Evolutionary conservation across 169 alveolate species (phyloP), one percentile per base, ranked within the genome.

Genomic region (Plasmodium adleri): DNA sequence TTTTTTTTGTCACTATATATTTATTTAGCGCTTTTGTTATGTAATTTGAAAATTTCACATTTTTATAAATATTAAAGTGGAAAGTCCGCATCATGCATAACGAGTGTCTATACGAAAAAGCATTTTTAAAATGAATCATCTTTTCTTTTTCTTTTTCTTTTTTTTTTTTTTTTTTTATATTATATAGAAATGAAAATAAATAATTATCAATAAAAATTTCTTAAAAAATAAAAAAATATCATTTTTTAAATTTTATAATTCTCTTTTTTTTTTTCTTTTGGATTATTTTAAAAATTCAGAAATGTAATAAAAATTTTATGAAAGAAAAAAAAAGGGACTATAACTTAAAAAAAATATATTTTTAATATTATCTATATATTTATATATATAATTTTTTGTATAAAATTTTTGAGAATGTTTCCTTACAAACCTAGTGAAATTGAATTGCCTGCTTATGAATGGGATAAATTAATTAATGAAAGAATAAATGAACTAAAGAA

Each of bases 351-450:
- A 64, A 32, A 64, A 28, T 28, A 32, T 12, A 4, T 74, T 74
- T 12, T 15, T 60, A 58, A 17, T 22, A n/a, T 43, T 71, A 32
- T 4, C 12, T 49, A 73, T 73, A 28, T 47, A 56, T 45, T 32
- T 43, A 56, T 62, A 22, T 43, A 72, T 24, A 13, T 63, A 24
- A 4, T 15, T 56, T 54, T 10, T n/a, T 63, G 24, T 76, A 76
- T 68, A 76, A 58, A 50, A 49, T 12, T 64, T 9, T 58, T 56
- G 50, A 60, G n/a, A 63, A 80, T 80, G 90, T 80, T 80, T 80
- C 90, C 90, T n/a, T 80, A 80, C 52, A 52, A 67, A 45, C 90
- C 90, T 13, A 80, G 90, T 32, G 60, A 80, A 67, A 58, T 80
- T 80, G 90, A 80, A 39, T 72, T 80, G 8, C 80, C 83, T 9